Base-by-base conservation (phyloP, 1,284 basidiomycete genomes). In the Trametes versicolor region DNA sequence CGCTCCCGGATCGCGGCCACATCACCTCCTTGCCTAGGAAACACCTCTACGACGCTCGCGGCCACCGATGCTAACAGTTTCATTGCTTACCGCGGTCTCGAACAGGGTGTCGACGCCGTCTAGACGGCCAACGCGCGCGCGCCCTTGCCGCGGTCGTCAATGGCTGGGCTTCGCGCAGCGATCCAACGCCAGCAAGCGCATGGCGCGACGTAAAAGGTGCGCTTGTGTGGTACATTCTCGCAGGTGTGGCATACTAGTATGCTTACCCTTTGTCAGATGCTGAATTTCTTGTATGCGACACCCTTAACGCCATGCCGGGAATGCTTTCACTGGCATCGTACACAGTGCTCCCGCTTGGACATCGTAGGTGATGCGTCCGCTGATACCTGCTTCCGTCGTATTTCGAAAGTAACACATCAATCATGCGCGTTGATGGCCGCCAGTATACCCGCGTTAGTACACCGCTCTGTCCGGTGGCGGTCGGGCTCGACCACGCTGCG, bases 361-460 rank as follows among this genome's bases (percentile, higher is more conserved):
- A 29, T 43, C 53, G 43, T 41, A 37, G 37, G 39, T 27, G 53
- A 43, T 54, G 10, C 52, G 13, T 19, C 52, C 52, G 13, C 25
- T 54, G 52, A 54, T 39, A 19, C 13, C 52, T 25, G 12, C 19
- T 36, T 13, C 45, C 51, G 12, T 21, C 19, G 13, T 25, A 23
- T 36, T 23, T 9, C 36, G 13, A 13, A 37, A 32, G 32, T 7
- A 8, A 12, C 32, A 32, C 54, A 47, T 56, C 54, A 56, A 56
- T 56, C 54, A 56, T 10, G 12, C 54, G 15, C 29, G 41, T 19
- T 56, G 54, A 56, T 56, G 54, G 43, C 54, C 54, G 54, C 43
- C 54, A 55, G 6, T 51, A 32, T 19, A 51, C 10, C 50, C 32
- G 50, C 50, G 15, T 10, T 21, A n/a, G 21, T 7, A 10, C 27